A percentile compares a stretch with the other conserved stretches of the same genome.
Evolutionary conservation across 1,139 yeast genomes (phyloP).

Genomic region (Zygoascus hellenicus): DNA sequence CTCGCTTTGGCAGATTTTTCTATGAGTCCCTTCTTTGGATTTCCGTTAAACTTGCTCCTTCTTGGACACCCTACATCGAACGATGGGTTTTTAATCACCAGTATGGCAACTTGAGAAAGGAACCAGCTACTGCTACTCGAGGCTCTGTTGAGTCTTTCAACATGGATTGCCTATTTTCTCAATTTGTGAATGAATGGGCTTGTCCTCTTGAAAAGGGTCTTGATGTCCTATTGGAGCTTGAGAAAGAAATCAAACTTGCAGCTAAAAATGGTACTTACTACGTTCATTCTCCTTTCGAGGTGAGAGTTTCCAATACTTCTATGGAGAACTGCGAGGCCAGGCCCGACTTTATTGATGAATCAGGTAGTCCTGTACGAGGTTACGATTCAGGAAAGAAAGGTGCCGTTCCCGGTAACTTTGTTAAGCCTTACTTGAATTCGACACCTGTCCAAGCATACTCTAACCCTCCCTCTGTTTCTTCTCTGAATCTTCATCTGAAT

Average conservation of each 20-base stretch:
- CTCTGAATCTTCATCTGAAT: constrained; percentile 78
- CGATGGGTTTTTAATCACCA: constrained; percentile 78
- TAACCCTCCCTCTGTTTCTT: constrained; percentile 52
- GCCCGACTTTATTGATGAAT: constrained; percentile 10
- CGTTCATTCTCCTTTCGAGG: constrained; percentile 94
- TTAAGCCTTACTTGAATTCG: constrained; percentile 75
- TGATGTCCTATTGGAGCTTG: constrained; percentile 59
- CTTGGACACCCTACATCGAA: constrained; percentile 79
- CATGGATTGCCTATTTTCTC: constrained; percentile 93
- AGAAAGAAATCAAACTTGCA: constrained; percentile 57
- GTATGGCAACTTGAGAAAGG: constrained; percentile 67
- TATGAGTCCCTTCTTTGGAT: constrained; percentile 77
- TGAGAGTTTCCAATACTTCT: constrained; percentile 86
- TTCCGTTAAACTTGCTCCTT: constrained; percentile 65
- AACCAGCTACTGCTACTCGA: constrained; percentile 66
- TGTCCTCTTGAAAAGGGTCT: constrained; percentile 77
- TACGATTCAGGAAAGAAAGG: constrained; percentile 39
- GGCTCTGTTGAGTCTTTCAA: constrained; percentile 73
- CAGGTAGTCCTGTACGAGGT: constrained; percentile 12
- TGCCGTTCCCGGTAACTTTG: constrained; percentile 75
- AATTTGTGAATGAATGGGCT: constrained; percentile 96
- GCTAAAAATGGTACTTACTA: constrained; percentile 56
- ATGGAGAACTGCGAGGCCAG: constrained; percentile 12
- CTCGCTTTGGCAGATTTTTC: constrained; percentile 65
- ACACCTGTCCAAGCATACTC: constrained; percentile 61